phyloP scores from a whole-genome alignment of 1,284 basidiomycete genomes.

The Apiotrichum mycotoxinovorans region DNA sequence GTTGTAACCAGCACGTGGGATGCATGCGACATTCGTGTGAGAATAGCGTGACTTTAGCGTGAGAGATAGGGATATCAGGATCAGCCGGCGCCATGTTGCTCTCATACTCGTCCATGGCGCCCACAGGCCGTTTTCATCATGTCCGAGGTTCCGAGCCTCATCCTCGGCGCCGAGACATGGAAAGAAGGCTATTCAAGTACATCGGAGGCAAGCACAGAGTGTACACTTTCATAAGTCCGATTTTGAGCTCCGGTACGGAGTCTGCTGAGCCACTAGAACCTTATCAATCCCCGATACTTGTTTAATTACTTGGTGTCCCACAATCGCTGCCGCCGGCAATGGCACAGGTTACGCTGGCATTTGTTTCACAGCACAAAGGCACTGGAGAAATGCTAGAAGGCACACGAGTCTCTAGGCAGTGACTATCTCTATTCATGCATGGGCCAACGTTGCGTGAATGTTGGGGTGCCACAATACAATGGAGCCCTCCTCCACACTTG shows the following conservation, averaged over 20 bases:
- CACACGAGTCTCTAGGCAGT: too few species aligned
- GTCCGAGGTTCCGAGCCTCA: not conserved
- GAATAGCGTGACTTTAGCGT: not conserved
- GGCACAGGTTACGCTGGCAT: too few species aligned
- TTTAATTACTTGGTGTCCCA: not conserved
- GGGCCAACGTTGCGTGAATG: too few species aligned
- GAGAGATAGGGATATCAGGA: too few species aligned
- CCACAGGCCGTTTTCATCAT: too few species aligned
- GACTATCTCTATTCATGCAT: too few species aligned
- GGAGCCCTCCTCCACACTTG: too few species aligned
- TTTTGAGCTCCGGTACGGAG: not conserved
- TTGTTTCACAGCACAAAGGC: too few species aligned
- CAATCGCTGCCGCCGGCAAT: not conserved
- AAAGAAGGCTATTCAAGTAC: not conserved
- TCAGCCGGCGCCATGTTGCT: too few species aligned
- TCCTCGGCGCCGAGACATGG: not conserved
- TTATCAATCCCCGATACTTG: not conserved
- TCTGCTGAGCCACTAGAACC: not conserved
- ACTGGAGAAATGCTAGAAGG: too few species aligned
- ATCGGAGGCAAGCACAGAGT: not conserved
- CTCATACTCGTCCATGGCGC: too few species aligned
- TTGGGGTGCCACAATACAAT: too few species aligned
- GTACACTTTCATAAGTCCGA: not conserved
- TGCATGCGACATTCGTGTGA: not conserved
- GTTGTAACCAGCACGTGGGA: not conserved